Base-by-base conservation (phyloP, 306 rosid species). In the Benincasa hispida region DNA sequence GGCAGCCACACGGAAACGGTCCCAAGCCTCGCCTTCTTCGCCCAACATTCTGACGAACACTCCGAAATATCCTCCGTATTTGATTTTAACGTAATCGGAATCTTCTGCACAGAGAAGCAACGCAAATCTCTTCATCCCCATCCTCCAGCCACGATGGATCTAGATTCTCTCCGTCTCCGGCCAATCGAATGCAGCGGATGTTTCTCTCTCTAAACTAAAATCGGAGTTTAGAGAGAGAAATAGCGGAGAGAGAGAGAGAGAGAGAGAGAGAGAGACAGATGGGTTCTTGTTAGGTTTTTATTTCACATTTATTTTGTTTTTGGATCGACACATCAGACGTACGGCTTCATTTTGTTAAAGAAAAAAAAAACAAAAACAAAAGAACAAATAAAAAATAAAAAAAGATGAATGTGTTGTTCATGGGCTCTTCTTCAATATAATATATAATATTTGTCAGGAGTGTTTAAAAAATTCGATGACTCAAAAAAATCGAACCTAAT, bases 81-180 rank as follows among this genome's bases (percentile, higher is more conserved):
- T 81, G 81, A 87, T 90, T 83, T 83, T 68, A 77, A 90, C 88
- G 42, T 87, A 91, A 10, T 93, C 96, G 1, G 97, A 80, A 76
- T 93, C 98, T 27, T 93, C 97, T 1, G 97, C 98, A 19, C 98
- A 93, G 58, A 86, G 72, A 50, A 93, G 85, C 60, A 93, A 75
- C 13, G 84, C 97, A 41, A 83, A 93, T 39, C 87, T 84, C 77
- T 80, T 91, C 82, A 60, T 80, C 14, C 35, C 72, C 47, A 34
- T 63, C 72, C 42, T 34, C 6, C 24, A 25, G 3, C 0, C 22
- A 62, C 1, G 18, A 9, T 62, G 47, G 45, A 63, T 63, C 70
- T 34, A 14, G 14, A 17, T 30, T 28, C n/a, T 61, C 68, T 61
- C 66, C 47, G 47, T 61, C 68, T 25, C 41, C 22, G 21, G 39